Evolutionary conservation across 352 stramenopile species (phyloP).

Genomic region (Phytophthora nicotianae): DNA sequence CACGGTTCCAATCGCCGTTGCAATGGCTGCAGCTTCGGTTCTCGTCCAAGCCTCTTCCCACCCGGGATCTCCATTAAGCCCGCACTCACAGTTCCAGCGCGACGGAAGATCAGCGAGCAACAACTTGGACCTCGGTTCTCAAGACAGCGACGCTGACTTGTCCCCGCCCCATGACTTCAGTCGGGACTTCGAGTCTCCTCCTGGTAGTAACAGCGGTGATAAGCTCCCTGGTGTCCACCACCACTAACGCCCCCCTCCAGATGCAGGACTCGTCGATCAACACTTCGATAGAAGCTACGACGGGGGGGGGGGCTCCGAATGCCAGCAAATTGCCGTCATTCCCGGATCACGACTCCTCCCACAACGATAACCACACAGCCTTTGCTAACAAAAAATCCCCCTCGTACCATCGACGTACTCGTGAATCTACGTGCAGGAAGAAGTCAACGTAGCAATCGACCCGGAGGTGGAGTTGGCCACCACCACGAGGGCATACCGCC

Average conservation of each 20-base stretch:
- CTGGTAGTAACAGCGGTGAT: too few species aligned
- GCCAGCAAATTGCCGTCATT: not conserved
- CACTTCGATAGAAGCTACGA: conserved; percentile 1
- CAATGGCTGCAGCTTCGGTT: conserved; percentile 11
- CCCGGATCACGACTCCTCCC: not conserved
- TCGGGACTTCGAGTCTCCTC: too few species aligned
- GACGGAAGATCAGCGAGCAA: conserved; percentile 5
- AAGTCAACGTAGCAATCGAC: not conserved
- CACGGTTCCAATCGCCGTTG: conserved; percentile 4
- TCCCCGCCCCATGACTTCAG: too few species aligned
- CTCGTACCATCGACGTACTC: not conserved
- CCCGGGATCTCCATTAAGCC: conserved; percentile 1
- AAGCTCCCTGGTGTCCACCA: not conserved
- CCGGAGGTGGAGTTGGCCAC: too few species aligned
- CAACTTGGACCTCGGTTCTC: not conserved
- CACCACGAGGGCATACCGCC: too few species aligned
- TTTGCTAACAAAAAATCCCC: not conserved
- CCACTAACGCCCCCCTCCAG: not conserved
- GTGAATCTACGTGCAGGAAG: too few species aligned
- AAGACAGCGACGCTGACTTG: too few species aligned
- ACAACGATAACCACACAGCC: not conserved
- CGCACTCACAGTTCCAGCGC: conserved; percentile 4
- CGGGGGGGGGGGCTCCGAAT: not conserved
- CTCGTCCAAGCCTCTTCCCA: conserved; percentile 1
- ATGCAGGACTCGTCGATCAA: not conserved